Conservation (phyloP, 75 land plant species). For the Azolla pinnata region DNA sequence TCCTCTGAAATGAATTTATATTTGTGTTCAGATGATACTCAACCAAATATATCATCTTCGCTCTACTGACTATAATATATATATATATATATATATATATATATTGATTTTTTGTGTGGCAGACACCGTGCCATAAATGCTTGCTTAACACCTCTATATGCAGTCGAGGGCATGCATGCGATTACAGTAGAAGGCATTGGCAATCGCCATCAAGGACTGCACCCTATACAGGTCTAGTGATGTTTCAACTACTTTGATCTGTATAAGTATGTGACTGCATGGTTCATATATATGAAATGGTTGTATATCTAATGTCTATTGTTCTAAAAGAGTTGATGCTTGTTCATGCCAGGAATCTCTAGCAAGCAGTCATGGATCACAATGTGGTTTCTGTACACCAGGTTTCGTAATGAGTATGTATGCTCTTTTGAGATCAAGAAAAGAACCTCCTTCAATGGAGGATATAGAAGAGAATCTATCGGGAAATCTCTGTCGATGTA, state of each 20-base stretch:
- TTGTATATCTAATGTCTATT: background rate
- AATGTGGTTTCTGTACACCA: constrained; percentile 99
- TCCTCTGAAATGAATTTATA: no score
- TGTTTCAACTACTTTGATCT: no score
- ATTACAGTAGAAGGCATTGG: constrained; percentile 96
- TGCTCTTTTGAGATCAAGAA: constrained; percentile 63
- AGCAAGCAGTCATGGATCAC: constrained; percentile 79
- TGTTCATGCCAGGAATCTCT: constrained; percentile 51
- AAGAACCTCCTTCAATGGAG: constrained; percentile 51
- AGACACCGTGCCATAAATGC: constrained; percentile 90
- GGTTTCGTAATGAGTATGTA: constrained; percentile 99
- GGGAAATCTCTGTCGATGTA: constrained; percentile 85
- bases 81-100: background rate
- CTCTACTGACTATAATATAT: background rate
- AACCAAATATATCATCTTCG: no score
- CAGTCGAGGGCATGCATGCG: constrained; percentile 97
- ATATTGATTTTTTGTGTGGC: constrained; percentile 2
- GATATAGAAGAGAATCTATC: constrained; percentile 73
- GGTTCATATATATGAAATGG: background rate
- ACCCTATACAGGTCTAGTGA: constrained; percentile 92
- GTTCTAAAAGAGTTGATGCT: background rate
- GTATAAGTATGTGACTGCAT: background rate
- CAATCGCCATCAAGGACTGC: constrained; percentile 60
- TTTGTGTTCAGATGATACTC: no score
- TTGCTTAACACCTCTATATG: constrained; percentile 90